Base-by-base conservation (phyloP, 306 rosid species). In the Rosa rugosa region DNA sequence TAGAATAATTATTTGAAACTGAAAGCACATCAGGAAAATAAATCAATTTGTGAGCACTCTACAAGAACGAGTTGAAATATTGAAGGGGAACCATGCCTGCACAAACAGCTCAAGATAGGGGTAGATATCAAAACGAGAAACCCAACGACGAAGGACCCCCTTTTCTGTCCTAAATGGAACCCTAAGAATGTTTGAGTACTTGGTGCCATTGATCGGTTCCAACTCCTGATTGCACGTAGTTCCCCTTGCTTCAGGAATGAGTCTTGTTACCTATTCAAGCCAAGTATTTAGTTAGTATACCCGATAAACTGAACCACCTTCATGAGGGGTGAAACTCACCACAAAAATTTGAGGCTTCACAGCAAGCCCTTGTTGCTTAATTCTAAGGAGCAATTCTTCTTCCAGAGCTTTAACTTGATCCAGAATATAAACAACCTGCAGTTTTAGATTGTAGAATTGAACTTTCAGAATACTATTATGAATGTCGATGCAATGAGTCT, bases 361-460 rank as follows among this genome's bases (percentile, higher is more conserved):
- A 83, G 77, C 79, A 45, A 92, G 87, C 27, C 98, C 98, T 77
- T 92, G 97, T 69, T 86, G 89, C 87, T 88, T 92, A 67, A 89
- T 83, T 87, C 97, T 89, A 13, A 78, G 65, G 9, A 92, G 86
- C 80, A 94, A 46, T 83, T 94, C 98, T 54, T 80, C 97, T 72
- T 94, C 98, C 53, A 94, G 63, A 73, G 98, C 97, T 77, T 84
- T 88, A 31, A 94, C 98, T 90, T 94, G 97, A 83, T 94, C 98
- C 75, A 94, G 79, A 85, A 94, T 94, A 81, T 94, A 94, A 70
- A 94, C 98, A 4, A 94, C 92, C 98, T 94, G 82, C 36, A 22
- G 38, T 84, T 84, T 77, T 50, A 0, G 0, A 25, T 44, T 0
- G 23, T n/a, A 40, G 54, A 62, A 12, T 8, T 22, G 41, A 54